Percentiles rank a stretch among this genome's conserved stretches.
Conservation (phyloP, 352 stramenopile genomes). For the Pythium phragmitis region DNA sequence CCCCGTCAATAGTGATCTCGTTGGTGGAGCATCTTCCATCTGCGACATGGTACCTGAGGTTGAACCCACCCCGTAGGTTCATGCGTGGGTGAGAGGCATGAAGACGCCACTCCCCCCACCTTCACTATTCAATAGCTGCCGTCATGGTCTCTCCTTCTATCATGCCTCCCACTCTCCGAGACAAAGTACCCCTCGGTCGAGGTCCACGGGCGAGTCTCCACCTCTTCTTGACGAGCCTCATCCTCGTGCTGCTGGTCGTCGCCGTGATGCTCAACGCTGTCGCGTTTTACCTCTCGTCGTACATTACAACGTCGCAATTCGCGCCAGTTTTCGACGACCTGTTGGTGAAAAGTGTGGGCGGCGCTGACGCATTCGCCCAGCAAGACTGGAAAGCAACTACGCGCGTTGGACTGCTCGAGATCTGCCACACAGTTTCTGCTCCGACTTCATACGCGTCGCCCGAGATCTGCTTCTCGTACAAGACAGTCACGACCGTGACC, state of each 20-base stretch:
- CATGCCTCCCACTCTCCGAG: not conserved
- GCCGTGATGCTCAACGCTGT: not conserved
- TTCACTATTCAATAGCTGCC: not conserved
- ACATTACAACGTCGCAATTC: constrained; percentile 5
- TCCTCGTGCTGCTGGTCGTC: constrained; percentile 7
- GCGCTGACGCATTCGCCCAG: not conserved
- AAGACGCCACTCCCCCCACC: not conserved
- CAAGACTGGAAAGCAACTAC: constrained; percentile 1
- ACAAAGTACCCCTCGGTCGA: not conserved
- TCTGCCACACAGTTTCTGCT: not conserved
- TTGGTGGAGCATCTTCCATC: too few species aligned
- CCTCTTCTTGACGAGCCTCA: not conserved
- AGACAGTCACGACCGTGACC: not conserved
- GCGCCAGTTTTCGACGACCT: constrained; percentile 5
- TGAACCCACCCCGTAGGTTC: too few species aligned
- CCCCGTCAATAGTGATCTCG: too few species aligned
- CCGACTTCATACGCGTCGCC: not conserved
- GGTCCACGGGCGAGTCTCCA: not conserved
- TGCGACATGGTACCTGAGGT: too few species aligned
- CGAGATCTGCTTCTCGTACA: constrained; percentile 2
- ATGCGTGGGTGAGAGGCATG: too few species aligned
- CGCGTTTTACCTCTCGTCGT: constrained; percentile 3
- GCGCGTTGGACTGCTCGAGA: constrained; percentile 3
- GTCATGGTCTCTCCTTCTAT: not conserved
- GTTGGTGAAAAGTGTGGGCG: not conserved